Percentiles rank a stretch among this genome's conserved stretches.
Conservation (phyloP, 805 yeast genomes). For the Myxozyma neotropica region DNA sequence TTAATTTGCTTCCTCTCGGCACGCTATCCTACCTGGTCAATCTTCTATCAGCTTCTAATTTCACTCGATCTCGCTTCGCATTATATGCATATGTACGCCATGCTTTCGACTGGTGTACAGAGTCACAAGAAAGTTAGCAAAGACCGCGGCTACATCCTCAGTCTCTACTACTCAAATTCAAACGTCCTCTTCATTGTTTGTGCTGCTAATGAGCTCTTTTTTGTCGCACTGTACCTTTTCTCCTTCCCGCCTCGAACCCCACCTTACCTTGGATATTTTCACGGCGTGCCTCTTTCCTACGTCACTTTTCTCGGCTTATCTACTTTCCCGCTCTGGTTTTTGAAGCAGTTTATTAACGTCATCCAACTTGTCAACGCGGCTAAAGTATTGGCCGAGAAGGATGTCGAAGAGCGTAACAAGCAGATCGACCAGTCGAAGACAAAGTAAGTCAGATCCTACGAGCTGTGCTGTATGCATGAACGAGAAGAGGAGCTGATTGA, state of each 20-base stretch:
- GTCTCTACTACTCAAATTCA: slow-evolving; percentile 84
- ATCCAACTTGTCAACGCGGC: slow-evolving; percentile 90
- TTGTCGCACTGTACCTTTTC: slow-evolving; percentile 81
- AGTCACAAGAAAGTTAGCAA: slow-evolving; percentile 83
- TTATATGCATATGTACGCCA: slow-evolving; percentile 98
- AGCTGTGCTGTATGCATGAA: no score
- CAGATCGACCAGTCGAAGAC: slow-evolving; percentile 5
- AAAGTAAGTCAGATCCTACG: no score
- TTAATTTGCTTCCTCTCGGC: slow-evolving; percentile 82
- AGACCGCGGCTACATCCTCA: slow-evolving; percentile 69
- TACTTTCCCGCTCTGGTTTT: slow-evolving; percentile 83
- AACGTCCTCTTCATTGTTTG: slow-evolving; percentile 82
- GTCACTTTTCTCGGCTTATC: slow-evolving; percentile 61
- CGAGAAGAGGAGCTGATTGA: no score
- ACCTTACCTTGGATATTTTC: slow-evolving; percentile 41
- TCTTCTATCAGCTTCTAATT: slow-evolving; percentile 79
- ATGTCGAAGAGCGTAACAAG: slow-evolving; percentile 56
- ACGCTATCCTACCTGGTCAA: slow-evolving; percentile 68
- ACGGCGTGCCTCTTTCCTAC: slow-evolving; percentile 50
- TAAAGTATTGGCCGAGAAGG: slow-evolving; percentile 71
- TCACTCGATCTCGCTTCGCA: slow-evolving; percentile 85
- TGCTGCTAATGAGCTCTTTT: slow-evolving; percentile 90
- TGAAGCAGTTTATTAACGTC: slow-evolving; percentile 87
- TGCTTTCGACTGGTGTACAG: slow-evolving; percentile 72
- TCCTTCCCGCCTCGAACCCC: slow-evolving; percentile 56